Evolutionary conservation across 1,284 basidiomycete genomes (phyloP).

Genomic region (Lentinula novae-zelandiae): DNA sequence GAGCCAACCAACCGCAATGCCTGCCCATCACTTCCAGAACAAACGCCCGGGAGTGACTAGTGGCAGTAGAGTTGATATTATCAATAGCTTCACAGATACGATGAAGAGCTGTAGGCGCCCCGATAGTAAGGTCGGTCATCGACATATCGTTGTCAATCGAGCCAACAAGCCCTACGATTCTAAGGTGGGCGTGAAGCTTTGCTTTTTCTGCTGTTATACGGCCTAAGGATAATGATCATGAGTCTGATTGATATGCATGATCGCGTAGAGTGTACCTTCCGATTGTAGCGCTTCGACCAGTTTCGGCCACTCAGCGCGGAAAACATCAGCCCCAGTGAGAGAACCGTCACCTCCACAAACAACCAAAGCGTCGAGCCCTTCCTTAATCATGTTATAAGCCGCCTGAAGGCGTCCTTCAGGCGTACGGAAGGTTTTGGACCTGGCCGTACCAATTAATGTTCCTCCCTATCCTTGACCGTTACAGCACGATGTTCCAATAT

Average conservation of each 20-base stretch:
- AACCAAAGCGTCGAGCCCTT: slow-evolving; percentile 95
- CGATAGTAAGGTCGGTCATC: slow-evolving; percentile 96
- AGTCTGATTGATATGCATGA: background rate
- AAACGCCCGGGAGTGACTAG: slow-evolving; percentile 95
- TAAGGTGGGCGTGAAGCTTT: slow-evolving; percentile 75
- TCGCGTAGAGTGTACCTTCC: slow-evolving; percentile 38
- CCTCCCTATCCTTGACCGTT: slow-evolving; percentile 62
- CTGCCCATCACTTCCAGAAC: slow-evolving; percentile 99
- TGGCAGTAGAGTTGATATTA: slow-evolving; percentile 96
- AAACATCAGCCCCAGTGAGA: slow-evolving; percentile 92
- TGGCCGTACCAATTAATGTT: slow-evolving; percentile 93
- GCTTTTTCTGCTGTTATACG: slow-evolving; percentile 78
- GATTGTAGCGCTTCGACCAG: slow-evolving; percentile 70
- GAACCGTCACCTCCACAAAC: slow-evolving; percentile 98
- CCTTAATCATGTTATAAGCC: slow-evolving; percentile 88
- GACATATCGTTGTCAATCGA: slow-evolving; percentile 99
- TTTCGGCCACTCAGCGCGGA: slow-evolving; percentile 91
- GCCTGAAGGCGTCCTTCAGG: slow-evolving; percentile 84
- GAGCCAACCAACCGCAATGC: slow-evolving; percentile 96
- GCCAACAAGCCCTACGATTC: slow-evolving; percentile 95
- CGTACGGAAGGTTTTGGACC: slow-evolving; percentile 86
- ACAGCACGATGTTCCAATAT: background rate
- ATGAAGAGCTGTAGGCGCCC: slow-evolving; percentile 91
- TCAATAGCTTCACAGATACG: slow-evolving; percentile 98
- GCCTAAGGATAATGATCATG: slow-evolving; percentile 29